Percentiles rank a stretch among this genome's conserved stretches.
Conservation (phyloP, 495 filamentous ascomycete species). For the Penicillium soppii region DNA sequence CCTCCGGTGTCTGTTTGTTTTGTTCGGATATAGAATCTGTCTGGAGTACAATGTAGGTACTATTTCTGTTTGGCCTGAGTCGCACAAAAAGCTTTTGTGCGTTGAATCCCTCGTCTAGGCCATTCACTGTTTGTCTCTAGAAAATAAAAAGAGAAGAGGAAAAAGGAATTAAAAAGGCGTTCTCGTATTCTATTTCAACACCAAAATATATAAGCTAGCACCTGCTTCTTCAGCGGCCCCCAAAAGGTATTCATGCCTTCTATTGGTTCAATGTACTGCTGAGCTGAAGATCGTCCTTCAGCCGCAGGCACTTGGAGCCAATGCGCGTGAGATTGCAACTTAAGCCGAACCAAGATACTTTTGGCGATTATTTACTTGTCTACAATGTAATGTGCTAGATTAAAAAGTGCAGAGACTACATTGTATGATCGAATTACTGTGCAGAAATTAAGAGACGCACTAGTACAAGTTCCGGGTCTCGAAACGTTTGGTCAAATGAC, state of each 20-base stretch:
- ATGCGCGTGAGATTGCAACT: conserved; percentile 4
- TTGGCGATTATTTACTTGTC: too few species aligned
- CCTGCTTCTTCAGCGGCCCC: not conserved
- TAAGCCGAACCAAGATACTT: not conserved
- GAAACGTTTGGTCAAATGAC: conserved; percentile 7
- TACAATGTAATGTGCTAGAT: not conserved
- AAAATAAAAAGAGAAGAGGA: conserved; percentile 7
- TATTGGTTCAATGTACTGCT: conserved; percentile 6
- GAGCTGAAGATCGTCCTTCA: conserved; percentile 9
- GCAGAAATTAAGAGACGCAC: conserved; percentile 1
- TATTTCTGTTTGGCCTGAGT: too few species aligned
- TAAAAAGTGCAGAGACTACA: not conserved
- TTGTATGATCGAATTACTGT: conserved; percentile 5
- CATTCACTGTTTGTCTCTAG: not conserved
- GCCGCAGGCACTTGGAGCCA: conserved; percentile 2
- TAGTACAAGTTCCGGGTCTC: conserved; percentile 4
- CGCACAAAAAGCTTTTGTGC: not conserved
- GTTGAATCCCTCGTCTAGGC: not conserved
- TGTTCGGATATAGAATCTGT: too few species aligned
- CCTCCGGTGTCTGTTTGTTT: conserved; percentile 1
- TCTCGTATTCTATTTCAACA: conserved; percentile 1
- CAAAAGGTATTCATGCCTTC: not conserved
- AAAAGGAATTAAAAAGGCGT: conserved; percentile 2
- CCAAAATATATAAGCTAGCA: not conserved
- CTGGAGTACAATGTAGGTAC: too few species aligned